Conservation (phyloP, 352 stramenopile genomes). For the Thalassiosira delicatula region DNA sequence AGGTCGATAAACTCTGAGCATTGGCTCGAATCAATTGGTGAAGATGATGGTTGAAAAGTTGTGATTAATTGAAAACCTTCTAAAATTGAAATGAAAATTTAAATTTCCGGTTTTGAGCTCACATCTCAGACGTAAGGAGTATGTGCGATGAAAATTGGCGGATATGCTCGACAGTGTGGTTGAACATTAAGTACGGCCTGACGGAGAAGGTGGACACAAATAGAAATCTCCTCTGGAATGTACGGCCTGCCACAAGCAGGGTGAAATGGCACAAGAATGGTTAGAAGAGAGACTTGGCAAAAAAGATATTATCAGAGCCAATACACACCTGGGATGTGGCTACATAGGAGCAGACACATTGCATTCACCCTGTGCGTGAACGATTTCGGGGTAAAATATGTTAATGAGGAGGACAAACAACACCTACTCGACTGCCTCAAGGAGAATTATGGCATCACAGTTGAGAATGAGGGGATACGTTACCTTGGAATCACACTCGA, state of each 20-base stretch:
- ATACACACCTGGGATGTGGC: conserved; percentile 57
- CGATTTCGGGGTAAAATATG: conserved; percentile 24
- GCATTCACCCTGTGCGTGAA: conserved; percentile 46
- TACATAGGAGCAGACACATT: conserved; percentile 25
- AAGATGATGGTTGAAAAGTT: too few species aligned
- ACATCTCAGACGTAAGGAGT: too few species aligned
- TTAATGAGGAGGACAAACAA: conserved; percentile 13
- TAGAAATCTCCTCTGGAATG: conserved; percentile 45
- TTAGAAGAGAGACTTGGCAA: conserved; percentile 6
- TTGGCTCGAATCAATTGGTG: too few species aligned
- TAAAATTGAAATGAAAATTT: too few species aligned
- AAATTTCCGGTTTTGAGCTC: too few species aligned
- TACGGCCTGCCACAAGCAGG: conserved; percentile 47
- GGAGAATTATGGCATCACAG: conserved; percentile 19
- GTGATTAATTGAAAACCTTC: too few species aligned
- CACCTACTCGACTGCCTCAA: conserved; percentile 30
- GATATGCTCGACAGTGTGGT: background rate
- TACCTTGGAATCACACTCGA: conserved; percentile 52
- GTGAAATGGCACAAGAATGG: conserved; percentile 19
- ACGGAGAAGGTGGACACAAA: background rate
- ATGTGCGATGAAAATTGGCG: background rate
- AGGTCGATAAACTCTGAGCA: too few species aligned
- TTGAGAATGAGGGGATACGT: conserved; percentile 18
- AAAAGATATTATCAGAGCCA: conserved; percentile 18
- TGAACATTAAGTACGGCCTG: conserved; percentile 2